phyloP scores from a whole-genome alignment of 2,329 filamentous ascomycete species.

The Dactylellina cionopaga region DNA sequence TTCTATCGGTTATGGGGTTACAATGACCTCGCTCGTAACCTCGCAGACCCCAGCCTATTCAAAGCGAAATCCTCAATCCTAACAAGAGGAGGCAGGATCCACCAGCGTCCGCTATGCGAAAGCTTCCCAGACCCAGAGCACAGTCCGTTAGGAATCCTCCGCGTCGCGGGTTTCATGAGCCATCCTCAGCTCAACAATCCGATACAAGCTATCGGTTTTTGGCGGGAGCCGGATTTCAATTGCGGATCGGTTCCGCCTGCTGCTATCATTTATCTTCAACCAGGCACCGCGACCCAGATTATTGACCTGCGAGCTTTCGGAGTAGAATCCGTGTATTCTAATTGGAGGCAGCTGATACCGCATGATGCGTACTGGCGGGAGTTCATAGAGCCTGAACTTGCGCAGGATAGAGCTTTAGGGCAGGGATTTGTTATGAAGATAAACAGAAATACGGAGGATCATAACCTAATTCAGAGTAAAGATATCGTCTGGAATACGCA shows the following conservation, averaged over 20 bases:
- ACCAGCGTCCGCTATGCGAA: constrained; percentile 15
- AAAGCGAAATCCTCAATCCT: constrained; percentile 13
- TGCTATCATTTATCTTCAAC: constrained; percentile 17
- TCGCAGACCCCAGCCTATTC: not conserved
- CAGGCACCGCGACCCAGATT: constrained; percentile 3
- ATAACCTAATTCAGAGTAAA: not conserved
- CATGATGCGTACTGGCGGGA: not conserved
- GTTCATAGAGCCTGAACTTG: constrained; percentile 18
- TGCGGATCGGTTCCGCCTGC: constrained; percentile 12
- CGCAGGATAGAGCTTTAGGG: not conserved
- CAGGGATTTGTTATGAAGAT: constrained; percentile 29
- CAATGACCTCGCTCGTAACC: constrained; percentile 13
- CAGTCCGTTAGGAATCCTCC: not conserved
- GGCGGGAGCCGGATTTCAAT: constrained; percentile 26
- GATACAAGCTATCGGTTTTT: constrained; percentile 23
- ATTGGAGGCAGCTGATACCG: constrained; percentile 36
- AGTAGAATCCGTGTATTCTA: constrained; percentile 29
- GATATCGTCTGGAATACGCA: constrained; percentile 17
- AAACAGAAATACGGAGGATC: not conserved
- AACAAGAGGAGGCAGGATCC: not conserved
- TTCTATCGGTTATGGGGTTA: constrained; percentile 37
- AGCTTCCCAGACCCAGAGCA: constrained; percentile 5
- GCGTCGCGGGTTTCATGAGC: constrained; percentile 33
- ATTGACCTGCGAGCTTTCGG: constrained; percentile 28
- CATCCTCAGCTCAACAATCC: constrained; percentile 6